Percentiles rank a stretch among this genome's conserved stretches.
Conservation (phyloP, 257 asterid species). For the Parsonsia alboflavescens region DNA sequence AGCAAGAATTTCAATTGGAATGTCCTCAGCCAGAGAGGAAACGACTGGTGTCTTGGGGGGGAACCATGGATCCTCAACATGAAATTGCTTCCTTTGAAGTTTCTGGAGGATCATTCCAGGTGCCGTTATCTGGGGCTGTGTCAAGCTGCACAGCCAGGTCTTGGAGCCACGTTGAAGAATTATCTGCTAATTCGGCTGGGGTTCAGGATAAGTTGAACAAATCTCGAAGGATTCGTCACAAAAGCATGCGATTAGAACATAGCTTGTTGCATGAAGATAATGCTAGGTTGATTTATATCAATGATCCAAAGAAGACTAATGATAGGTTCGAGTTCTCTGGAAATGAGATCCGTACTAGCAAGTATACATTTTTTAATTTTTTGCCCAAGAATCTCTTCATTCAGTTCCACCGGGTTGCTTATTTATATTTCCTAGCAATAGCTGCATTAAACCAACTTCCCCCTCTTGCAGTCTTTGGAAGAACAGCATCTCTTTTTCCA, state of each 20-base stretch:
- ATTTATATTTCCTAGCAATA: conserved; percentile 86
- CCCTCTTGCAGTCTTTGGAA: conserved; percentile 97
- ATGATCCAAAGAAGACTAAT: conserved; percentile 76
- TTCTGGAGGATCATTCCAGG: conserved; percentile 39
- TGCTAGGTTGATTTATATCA: conserved; percentile 76
- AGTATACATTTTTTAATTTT: conserved; percentile 74
- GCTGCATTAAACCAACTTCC: conserved; percentile 97
- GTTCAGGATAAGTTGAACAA: conserved; percentile 38
- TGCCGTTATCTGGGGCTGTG: conserved; percentile 19
- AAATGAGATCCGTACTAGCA: conserved; percentile 95
- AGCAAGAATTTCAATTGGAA: conserved; percentile 24
- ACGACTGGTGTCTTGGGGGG: conserved; percentile 84
- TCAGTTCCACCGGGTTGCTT: conserved; percentile 95
- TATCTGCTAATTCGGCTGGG: conserved; percentile 27
- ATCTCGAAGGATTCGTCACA: conserved; percentile 55
- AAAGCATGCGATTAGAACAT: conserved; percentile 79
- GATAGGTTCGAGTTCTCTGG: conserved; percentile 64
- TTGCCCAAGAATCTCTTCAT: conserved; percentile 92
- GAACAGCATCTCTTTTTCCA: conserved; percentile 93
- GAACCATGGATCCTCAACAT: conserved; percentile 59
- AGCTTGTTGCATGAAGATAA: conserved; percentile 50
- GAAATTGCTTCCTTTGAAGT: conserved; percentile 44
- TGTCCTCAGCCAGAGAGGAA: conserved; percentile 51
- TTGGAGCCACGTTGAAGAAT: conserved; percentile 13
- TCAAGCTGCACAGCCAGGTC: conserved; percentile 16